Conservation (phyloP, 345 rosid genomes). For the Nephelium lappaceum region DNA sequence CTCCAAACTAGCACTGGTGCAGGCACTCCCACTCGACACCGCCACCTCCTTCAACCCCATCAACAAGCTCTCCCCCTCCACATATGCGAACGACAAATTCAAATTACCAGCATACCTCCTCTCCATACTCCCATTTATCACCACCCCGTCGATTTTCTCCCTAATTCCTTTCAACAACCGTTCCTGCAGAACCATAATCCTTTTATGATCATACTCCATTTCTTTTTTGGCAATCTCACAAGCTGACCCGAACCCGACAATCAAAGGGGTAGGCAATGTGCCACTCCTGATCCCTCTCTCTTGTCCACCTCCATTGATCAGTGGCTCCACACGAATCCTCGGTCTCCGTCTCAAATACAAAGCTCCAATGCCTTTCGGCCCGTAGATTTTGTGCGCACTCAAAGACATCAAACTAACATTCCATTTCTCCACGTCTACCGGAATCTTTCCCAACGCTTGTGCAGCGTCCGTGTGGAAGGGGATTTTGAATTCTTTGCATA, state of each 20-base stretch:
- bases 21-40: constrained; percentile 98
- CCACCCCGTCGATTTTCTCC: constrained; percentile 77
- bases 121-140: constrained; percentile 86
- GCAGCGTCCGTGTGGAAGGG: constrained; percentile 96
- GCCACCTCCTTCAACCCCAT: constrained; percentile 99
- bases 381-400: constrained; percentile 92
- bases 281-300: constrained; percentile 98
- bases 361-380: constrained; percentile 95
- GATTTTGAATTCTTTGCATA: constrained; percentile 77
- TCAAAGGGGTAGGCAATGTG: constrained; percentile 80
- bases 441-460: constrained; percentile 94
- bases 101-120: constrained; percentile 80
- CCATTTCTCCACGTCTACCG: constrained; percentile 86
- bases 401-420: constrained; percentile 89
- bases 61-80: constrained; percentile 95
- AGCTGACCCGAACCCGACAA: constrained; percentile 89
- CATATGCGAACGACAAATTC: constrained; percentile 91
- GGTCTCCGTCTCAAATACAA: constrained; percentile 85
- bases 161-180: constrained; percentile 72
- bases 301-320: constrained; percentile 98
- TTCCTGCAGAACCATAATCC: constrained; percentile 63
- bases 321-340: constrained; percentile 79
- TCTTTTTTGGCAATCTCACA: constrained; percentile 87
- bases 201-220: constrained; percentile 83
- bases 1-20: constrained; percentile 98